These are phyloP conservation scores for Cryoendolithus antarcticus DNA, from an alignment of 2,329 filamentous ascomycete species.

Conservation along the genomic window DNA sequence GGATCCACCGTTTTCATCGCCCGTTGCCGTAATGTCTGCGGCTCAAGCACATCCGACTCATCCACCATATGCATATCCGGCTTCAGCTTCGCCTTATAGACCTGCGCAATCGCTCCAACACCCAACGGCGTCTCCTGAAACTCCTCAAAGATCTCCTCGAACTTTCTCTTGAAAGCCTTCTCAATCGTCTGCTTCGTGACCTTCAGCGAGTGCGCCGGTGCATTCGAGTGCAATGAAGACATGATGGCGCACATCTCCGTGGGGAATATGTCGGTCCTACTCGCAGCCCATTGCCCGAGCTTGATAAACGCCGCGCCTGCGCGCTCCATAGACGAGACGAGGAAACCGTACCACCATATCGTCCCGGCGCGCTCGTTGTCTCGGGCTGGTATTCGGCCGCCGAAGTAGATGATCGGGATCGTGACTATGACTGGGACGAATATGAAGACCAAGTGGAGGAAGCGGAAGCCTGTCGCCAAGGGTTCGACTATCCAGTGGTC, in stretches of 20 bases:
- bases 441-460: slow-evolving; percentile 73
- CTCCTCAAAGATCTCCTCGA: slow-evolving; percentile 91
- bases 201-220: slow-evolving; percentile 76
- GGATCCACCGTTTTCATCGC: slow-evolving; percentile 73
- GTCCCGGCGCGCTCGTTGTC: slow-evolving; percentile 71
- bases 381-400: slow-evolving; percentile 46
- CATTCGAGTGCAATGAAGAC: slow-evolving; percentile 90
- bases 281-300: slow-evolving; percentile 97
- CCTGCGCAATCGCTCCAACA: slow-evolving; percentile 92
- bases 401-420: slow-evolving; percentile 72
- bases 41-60: slow-evolving; percentile 41
- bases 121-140: slow-evolving; percentile 83
- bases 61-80: slow-evolving; percentile 57
- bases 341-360: slow-evolving; percentile 85
- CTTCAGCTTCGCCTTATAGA: slow-evolving; percentile 90
- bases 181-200: slow-evolving; percentile 68
- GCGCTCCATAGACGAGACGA: slow-evolving; percentile 81
- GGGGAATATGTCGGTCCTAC: slow-evolving; percentile 90
- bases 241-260: slow-evolving; percentile 82
- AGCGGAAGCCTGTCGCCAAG: slow-evolving; percentile 72
- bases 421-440: slow-evolving; percentile 81
- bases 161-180: slow-evolving; percentile 67
- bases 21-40: slow-evolving; percentile 50
- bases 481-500: slow-evolving; percentile 71
- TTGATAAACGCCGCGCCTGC: slow-evolving; percentile 97